Evolutionary conservation across 371 early-diverging fungal genomes (phyloP).

Genomic region (Choanephora cucurbitarum): DNA sequence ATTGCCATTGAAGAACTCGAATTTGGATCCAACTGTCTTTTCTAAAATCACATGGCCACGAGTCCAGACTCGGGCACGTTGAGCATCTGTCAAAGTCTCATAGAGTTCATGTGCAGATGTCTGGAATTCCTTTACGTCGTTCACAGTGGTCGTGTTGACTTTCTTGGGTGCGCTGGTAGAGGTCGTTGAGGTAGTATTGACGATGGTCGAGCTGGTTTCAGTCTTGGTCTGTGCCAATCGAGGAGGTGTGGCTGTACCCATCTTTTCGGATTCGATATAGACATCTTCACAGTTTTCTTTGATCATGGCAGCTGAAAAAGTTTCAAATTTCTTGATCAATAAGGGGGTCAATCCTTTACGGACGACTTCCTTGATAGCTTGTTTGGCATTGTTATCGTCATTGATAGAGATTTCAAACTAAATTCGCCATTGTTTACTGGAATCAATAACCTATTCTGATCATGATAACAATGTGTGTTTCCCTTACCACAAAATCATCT

Average conservation of each 20-base stretch:
- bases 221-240: conserved; percentile 29
- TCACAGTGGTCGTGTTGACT: conserved; percentile 71
- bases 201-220: conserved; percentile 17
- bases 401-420: conserved; percentile 80
- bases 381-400: conserved; percentile 58
- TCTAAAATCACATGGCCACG: conserved; percentile 65
- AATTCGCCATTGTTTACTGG: no score
- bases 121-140: conserved; percentile 82
- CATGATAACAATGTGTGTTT: background rate
- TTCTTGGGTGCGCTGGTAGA: conserved; percentile 20
- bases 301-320: conserved; percentile 77
- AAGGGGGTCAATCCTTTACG: conserved; percentile 66
- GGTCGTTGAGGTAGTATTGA: conserved; percentile 22
- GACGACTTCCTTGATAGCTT: conserved; percentile 70
- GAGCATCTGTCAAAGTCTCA: conserved; percentile 74
- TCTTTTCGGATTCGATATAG: conserved; percentile 67
- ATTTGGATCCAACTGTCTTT: conserved; percentile 57
- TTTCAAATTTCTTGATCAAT: conserved; percentile 63
- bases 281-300: conserved; percentile 87
- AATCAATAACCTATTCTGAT: no score
- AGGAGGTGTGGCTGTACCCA: conserved; percentile 45
- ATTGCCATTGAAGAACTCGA: conserved; percentile 86
- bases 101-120: conserved; percentile 87
- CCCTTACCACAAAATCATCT: conserved; percentile 75
- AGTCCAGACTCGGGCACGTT: conserved; percentile 82